Percentiles rank a stretch among this genome's conserved stretches.
phyloP scores from a whole-genome alignment of 139 green algal genomes.

The Chlamydomonas sp. region DNA sequence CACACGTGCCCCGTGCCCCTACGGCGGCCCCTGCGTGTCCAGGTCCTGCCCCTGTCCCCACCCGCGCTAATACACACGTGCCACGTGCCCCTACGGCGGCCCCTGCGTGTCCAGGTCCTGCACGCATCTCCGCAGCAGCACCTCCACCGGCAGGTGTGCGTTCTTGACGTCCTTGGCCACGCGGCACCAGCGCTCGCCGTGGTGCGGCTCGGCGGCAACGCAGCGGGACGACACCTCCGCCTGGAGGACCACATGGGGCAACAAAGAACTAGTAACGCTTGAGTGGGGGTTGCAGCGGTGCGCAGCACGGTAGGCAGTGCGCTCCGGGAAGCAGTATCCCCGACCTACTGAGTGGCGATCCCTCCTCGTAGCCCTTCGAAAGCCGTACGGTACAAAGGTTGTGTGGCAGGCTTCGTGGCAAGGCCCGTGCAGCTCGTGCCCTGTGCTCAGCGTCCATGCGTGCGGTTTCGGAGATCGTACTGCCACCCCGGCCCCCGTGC shows the following conservation, averaged over 20 bases:
- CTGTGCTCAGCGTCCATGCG: too few relatives aligned
- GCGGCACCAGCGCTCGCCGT: conserved; percentile 91
- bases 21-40: conserved; percentile 57
- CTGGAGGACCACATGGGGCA: not conserved
- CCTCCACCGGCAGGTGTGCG: conserved; percentile 72
- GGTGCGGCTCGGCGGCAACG: conserved; percentile 78
- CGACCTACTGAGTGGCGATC: too few relatives aligned
- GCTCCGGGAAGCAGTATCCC: too few relatives aligned
- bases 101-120: conserved; percentile 65
- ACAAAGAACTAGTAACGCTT: too few relatives aligned
- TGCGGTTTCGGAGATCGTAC: too few relatives aligned
- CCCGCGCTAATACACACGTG: not conserved
- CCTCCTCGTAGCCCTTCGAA: too few relatives aligned
- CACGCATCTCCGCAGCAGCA: conserved; percentile 66
- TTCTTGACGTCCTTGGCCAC: conserved; percentile 87
- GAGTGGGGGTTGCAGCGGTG: not conserved
- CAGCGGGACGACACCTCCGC: conserved; percentile 27
- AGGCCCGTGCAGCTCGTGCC: too few relatives aligned
- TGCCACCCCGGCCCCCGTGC: too few relatives aligned
- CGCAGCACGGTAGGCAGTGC: not conserved
- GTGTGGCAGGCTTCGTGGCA: too few relatives aligned
- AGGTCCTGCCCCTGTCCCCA: conserved; percentile 54
- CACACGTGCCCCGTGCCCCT: not conserved
- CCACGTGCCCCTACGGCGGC: conserved; percentile 28
- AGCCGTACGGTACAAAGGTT: too few relatives aligned